Base-by-base conservation (phyloP, 2,329 filamentous ascomycete species). In the Lasiodiplodia sp. region DNA sequence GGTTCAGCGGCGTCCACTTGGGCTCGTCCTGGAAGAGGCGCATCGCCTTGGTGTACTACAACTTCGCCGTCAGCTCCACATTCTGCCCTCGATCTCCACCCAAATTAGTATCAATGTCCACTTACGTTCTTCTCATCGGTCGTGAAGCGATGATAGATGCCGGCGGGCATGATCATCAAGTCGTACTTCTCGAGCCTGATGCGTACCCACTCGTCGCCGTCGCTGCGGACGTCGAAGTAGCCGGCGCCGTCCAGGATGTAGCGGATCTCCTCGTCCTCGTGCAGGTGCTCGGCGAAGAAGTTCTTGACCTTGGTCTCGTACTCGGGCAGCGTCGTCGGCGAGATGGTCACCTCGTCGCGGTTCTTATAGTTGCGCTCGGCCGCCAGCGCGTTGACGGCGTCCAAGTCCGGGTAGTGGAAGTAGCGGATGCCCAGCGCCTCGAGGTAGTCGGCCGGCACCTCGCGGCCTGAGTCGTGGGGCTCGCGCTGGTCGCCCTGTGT, bases 181-280 rank as follows among this genome's bases (percentile, higher is more conserved):
- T 99, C 96, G 66, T 89, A 87, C 85, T 96, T 96, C 79, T 92
- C 92, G 68, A 99, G 83, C 75, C 86, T 83, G 70, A 99, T 94
- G 69, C 96, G 86, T 69, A 99, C 88, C 96, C 96, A 99, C 72
- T 92, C 89, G 76, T 98, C 95, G 23, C 87, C 88, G 79, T 91
- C 85, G 76, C 89, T 91, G 60, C 96, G 86, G 3, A 99, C 94
- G 81, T 99, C 96, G 78, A 99, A 99, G 80, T 92, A 99, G 0
- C 96, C 96, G 67, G 88, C 87, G 0, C 96, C 96, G 70, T 91
- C 94, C 38, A 93, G 86, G 73, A 99, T 94, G 77, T 97, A 99
- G 58, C 96, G 87, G 73, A 99, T 99, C 86, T 99, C 96, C 83
- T 99, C 96, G 74, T 99, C 96, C 83, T 99, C 96, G 79, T 99